Conservation (phyloP, 768 basidiomycete species). For the Calocera cornea region DNA sequence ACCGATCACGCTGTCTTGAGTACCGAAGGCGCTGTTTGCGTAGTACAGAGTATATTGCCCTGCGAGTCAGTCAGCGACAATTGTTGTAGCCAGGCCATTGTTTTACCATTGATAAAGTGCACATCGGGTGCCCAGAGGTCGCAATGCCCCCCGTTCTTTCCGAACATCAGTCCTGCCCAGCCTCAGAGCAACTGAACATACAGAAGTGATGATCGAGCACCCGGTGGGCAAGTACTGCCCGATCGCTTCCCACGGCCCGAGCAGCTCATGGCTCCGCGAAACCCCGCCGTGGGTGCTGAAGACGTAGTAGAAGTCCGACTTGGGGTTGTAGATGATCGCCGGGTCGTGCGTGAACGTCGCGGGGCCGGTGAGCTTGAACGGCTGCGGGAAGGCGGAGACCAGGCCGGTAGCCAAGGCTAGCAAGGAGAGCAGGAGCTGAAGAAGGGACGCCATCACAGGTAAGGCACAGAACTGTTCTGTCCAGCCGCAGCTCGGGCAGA, state of each 20-base stretch:
- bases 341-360: constrained; percentile 2
- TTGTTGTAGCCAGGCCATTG: not conserved
- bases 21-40: constrained; percentile 17
- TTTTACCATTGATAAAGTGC: constrained; percentile 14
- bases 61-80: not conserved
- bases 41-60: constrained; percentile 17
- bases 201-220: not conserved
- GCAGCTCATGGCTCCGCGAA: not conserved
- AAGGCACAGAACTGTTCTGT: no score
- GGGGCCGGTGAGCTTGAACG: not conserved
- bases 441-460: not conserved
- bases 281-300: constrained; percentile 6
- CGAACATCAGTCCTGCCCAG: not conserved
- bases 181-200: not conserved
- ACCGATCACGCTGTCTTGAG: constrained; percentile 19
- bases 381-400: not conserved
- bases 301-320: not conserved
- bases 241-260: not conserved
- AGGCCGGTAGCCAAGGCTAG: not conserved
- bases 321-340: constrained; percentile 6
- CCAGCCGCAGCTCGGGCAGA: not conserved
- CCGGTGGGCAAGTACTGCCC: not conserved
- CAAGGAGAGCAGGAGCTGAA: not conserved
- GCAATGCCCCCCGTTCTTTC: constrained; percentile 9
- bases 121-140: constrained; percentile 21